Evolutionary conservation across 805 yeast genomes (phyloP).

Genomic region (Metschnikowia orientalis): DNA sequence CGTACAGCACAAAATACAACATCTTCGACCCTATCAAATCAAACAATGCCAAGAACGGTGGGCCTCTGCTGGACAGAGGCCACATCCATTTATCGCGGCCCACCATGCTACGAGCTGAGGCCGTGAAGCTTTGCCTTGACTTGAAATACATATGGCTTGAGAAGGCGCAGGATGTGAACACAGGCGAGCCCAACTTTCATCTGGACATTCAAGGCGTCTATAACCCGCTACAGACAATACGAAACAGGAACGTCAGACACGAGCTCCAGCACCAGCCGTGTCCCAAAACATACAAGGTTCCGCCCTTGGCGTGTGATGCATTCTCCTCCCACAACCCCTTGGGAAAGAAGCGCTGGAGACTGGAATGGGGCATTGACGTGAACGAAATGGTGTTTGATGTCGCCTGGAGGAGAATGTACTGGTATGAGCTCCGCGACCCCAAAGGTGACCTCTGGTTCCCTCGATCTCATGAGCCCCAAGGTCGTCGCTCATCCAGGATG

Average conservation of each 20-base stretch:
- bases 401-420: slow-evolving; percentile 53
- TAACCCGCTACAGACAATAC: slow-evolving; percentile 78
- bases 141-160: slow-evolving; percentile 48
- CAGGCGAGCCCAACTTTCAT: slow-evolving; percentile 22
- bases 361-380: slow-evolving; percentile 63
- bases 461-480: background rate
- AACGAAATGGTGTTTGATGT: slow-evolving; percentile 55
- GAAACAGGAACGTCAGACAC: slow-evolving; percentile 61
- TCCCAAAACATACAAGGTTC: slow-evolving; percentile 28
- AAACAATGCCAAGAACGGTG: slow-evolving; percentile 2
- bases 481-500: slow-evolving; percentile 21
- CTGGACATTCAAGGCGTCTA: slow-evolving; percentile 62
- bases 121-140: slow-evolving; percentile 45
- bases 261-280: slow-evolving; percentile 44
- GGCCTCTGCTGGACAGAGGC: slow-evolving; percentile 8
- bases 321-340: slow-evolving; percentile 40
- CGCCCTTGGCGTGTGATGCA: slow-evolving; percentile 60
- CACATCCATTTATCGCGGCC: slow-evolving; percentile 26
- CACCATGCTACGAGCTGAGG: slow-evolving; percentile 45
- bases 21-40: slow-evolving; percentile 13
- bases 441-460: slow-evolving; percentile 52
- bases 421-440: slow-evolving; percentile 46
- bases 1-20: slow-evolving; percentile 12
- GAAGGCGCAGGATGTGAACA: slow-evolving; percentile 31
- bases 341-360: slow-evolving; percentile 33